A percentile compares a stretch with the other conserved stretches of the same genome.
Evolutionary conservation across 495 filamentous ascomycete species (phyloP).

Genomic region (Penicillium soppii): DNA sequence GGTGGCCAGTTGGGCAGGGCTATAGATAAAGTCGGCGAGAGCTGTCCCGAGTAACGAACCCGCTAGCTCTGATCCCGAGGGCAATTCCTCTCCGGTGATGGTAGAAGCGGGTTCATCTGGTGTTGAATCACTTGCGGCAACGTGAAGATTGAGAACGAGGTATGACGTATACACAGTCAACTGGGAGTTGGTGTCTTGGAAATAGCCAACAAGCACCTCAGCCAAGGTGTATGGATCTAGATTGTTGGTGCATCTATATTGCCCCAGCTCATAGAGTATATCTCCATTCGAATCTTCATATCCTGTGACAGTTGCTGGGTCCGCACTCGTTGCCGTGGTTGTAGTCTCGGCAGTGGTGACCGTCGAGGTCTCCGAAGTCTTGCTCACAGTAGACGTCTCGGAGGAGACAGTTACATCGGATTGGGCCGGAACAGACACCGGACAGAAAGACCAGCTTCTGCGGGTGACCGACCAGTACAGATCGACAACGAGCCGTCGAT

Average conservation of each 20-base stretch:
- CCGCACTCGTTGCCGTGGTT: constrained; percentile 25
- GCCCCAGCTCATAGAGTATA: constrained; percentile 50
- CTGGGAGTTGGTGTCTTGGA: constrained; percentile 44
- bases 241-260: constrained; percentile 53
- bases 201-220: constrained; percentile 47
- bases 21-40: constrained; percentile 54
- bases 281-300: constrained; percentile 30
- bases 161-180: constrained; percentile 46
- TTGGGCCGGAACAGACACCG: constrained; percentile 38
- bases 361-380: constrained; percentile 14
- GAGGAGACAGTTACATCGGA: constrained; percentile 25
- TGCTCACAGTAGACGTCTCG: constrained; percentile 18
- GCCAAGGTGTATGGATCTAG: constrained; percentile 48
- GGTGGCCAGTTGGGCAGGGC: constrained; percentile 39
- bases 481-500: constrained; percentile 58
- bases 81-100: constrained; percentile 34
- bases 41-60: constrained; percentile 36
- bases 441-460: constrained; percentile 59
- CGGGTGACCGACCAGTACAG: constrained; percentile 60
- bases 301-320: constrained; percentile 26
- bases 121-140: constrained; percentile 40
- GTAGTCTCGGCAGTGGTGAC: constrained; percentile 18
- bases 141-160: constrained; percentile 60
- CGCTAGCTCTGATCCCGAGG: constrained; percentile 27
- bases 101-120: constrained; percentile 38